Base-by-base conservation (phyloP, 257 asterid genomes). In the Nicotiana attenuata region DNA sequence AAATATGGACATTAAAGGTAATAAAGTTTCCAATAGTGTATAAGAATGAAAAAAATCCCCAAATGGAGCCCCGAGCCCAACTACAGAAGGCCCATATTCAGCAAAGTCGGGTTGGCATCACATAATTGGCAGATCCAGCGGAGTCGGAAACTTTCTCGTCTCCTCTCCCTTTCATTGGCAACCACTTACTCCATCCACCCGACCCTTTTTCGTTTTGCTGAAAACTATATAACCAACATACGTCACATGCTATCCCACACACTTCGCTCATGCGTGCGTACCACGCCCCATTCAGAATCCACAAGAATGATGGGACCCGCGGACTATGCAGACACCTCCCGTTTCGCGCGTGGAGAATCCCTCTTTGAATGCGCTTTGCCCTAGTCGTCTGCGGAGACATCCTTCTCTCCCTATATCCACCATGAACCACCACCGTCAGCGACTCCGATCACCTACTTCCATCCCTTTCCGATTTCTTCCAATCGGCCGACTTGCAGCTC, bases 321-420 rank as follows among this genome's bases (percentile, higher is more conserved):
- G 11, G 76, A 17, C 10, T 59, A 66, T 41, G 50, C 38, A 29
- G 67, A 52, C 75, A 14, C 61, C 0, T 22, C 63, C 60, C 55
- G 14, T 7, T 33, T 15, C 50, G 85, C 84, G 87, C 85, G 88
- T 78, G 84, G 28, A 17, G 63, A 26, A 8, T 83, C 55, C 55
- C 15, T 78, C 10, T 17, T 82, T 82, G 81, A 80, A 86, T 87
- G 85, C 83, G 80, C 86, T 59, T 79, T 78, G 82, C 89, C 89
- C 86, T 87, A 84, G 83, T 87, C 88, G 77, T 84, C 88, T 81
- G 80, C 82, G 83, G 65, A 64, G 31, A 8, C 85, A 50, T 75
- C 82, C 80, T 67, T 73, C 82, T 83, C 89, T 85, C 83, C 82
- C 85, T 89, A 83, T 85, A 84, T 60, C 87, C 82, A 82, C 91